Evolutionary conservation across 2,329 filamentous ascomycete genomes (phyloP).

Genomic region (Colletotrichum cereale): DNA sequence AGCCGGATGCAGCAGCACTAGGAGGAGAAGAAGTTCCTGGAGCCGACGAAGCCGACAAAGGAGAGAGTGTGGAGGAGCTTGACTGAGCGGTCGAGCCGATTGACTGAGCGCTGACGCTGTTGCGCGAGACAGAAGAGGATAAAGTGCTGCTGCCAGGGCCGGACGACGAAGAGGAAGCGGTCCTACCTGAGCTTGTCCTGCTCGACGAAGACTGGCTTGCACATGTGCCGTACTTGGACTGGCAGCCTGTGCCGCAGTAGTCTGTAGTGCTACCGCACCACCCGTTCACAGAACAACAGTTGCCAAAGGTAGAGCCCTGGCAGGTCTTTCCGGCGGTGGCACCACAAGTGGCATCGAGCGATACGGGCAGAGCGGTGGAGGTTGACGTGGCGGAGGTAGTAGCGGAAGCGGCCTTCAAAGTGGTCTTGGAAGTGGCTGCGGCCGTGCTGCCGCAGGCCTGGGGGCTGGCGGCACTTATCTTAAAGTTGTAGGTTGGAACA

Average conservation of each 20-base stretch:
- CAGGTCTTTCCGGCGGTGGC: constrained; percentile 48
- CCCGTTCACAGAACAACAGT: constrained; percentile 56
- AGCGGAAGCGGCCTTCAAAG: constrained; percentile 30
- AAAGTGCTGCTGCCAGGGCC: neutral
- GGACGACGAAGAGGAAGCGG: constrained; percentile 13
- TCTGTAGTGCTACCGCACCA: constrained; percentile 50
- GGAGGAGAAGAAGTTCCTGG: neutral
- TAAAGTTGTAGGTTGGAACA: constrained; percentile 44
- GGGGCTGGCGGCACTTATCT: constrained; percentile 24
- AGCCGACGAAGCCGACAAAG: neutral
- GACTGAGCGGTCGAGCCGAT: neutral
- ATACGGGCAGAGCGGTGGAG: constrained; percentile 44
- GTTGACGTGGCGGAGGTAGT: constrained; percentile 33
- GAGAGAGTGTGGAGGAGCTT: constrained; percentile 1
- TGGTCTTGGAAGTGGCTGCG: constrained; percentile 27
- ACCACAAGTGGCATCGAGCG: constrained; percentile 52
- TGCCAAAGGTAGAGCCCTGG: constrained; percentile 50
- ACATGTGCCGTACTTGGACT: constrained; percentile 41
- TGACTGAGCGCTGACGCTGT: neutral
- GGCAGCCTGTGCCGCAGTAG: constrained; percentile 42
- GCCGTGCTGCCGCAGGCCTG: constrained; percentile 24
- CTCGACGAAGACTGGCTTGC: constrained; percentile 6
- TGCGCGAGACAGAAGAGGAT: neutral
- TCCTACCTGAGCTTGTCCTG: constrained; percentile 1
- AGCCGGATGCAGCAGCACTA: neutral